Evolutionary conservation across 2,329 filamentous ascomycete species (phyloP), one percentile per base, ranked within the genome.

Genomic region (Truncatella angustata): DNA sequence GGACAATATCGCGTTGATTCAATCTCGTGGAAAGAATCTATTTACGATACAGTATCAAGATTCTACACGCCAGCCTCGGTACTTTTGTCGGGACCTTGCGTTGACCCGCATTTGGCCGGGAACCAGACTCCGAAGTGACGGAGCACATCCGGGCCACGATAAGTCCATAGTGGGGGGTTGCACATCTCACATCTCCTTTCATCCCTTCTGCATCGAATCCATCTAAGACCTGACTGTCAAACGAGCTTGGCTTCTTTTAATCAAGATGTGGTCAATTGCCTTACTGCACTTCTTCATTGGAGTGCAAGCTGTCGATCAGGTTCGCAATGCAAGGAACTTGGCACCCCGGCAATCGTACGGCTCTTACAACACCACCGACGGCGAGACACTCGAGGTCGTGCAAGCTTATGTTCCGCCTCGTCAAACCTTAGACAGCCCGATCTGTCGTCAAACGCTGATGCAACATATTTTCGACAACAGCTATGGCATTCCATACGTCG

Each of bases 401-500:
- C 62, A 65, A 55, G 62, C 62, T 23, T 55, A 58, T 11, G 56
- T 60, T 11, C 63, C 63, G 48, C 59, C 61, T 23, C 58, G 60
- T 18, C 49, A 21, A 16, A 58, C 55, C 39, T 54, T 59, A 28
- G 52, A 56, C 32, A 49, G 47, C 1, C 56, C 58, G 36, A 40
- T 49, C 42, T 66, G 63, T 32, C 59, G 49, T 16, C 57, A 62
- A 40, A 49, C 55, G 4, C 32, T 66, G 21, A 56, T 66, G 24
- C 37, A 56, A 20, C 59, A 65, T 43, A 46, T 54, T 16, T 66
- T 64, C 47, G 60, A 55, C 10, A 65, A 62, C 28, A 66, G 63
- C 49, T 66, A 66, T 44, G 60, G 55, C 5, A 51, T 54, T 3
- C 64, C 64, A 4, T 66, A 60, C 35, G 60, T 63, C 5, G 64